Evolutionary conservation across 2,329 filamentous ascomycete genomes (phyloP).

Genomic region (Penicillium crustosum): DNA sequence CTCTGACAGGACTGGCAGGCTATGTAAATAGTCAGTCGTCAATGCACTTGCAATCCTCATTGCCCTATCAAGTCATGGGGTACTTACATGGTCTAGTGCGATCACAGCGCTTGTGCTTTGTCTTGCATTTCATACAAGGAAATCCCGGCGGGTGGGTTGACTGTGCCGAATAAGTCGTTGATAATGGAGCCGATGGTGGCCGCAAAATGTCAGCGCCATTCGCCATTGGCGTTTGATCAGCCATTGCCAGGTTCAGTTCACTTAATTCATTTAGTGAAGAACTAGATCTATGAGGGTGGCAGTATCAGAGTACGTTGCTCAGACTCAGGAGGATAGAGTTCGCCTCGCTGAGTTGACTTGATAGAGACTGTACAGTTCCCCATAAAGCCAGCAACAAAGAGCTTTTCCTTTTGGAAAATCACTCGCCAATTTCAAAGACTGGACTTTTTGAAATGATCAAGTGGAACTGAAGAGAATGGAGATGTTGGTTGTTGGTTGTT

Average conservation of each 20-base stretch:
- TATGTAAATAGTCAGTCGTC: background rate
- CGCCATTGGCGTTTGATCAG: background rate
- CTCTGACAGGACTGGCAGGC: background rate
- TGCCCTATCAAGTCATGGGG: background rate
- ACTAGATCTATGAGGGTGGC: background rate
- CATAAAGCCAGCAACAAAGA: background rate
- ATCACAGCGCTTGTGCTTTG: background rate
- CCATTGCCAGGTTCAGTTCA: background rate
- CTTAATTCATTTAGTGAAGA: background rate
- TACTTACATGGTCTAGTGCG: background rate
- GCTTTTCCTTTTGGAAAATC: background rate
- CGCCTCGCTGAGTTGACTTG: background rate
- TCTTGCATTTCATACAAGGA: background rate
- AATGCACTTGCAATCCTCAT: background rate
- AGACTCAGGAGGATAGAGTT: background rate
- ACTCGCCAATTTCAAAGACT: background rate
- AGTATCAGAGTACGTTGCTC: background rate
- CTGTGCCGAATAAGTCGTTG: background rate
- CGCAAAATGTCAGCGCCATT: background rate
- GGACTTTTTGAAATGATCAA: background rate
- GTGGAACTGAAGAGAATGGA: background rate
- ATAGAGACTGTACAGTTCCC: background rate
- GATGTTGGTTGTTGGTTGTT: background rate
- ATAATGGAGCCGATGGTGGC: background rate
- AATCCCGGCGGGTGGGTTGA: background rate